Evolutionary conservation across 2,329 filamentous ascomycete species (phyloP).

Genomic region (Beauveria brongniartii): DNA sequence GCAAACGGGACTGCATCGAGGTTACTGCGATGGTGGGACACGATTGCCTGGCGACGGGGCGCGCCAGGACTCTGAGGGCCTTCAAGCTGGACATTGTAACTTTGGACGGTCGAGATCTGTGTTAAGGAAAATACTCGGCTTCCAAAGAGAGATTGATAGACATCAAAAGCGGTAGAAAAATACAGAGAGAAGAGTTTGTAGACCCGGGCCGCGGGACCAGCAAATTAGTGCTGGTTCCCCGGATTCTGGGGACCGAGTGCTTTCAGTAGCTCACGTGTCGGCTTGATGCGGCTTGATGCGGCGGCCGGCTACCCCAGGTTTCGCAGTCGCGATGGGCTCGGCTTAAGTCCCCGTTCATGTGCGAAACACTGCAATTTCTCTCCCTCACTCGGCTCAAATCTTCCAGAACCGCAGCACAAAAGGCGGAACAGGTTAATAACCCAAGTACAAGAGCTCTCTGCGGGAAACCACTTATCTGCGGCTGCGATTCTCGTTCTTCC

Average conservation of each 20-base stretch:
- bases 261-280: constrained; percentile 14
- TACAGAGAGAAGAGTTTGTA: not conserved
- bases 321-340: constrained; percentile 6
- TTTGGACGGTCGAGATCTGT: not conserved
- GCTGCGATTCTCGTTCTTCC: not conserved
- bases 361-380: not conserved
- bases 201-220: not conserved
- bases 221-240: constrained; percentile 3
- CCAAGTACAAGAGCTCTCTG: not conserved
- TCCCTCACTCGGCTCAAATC: constrained; percentile 1
- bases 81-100: constrained; percentile 14
- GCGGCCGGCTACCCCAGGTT: constrained; percentile 17
- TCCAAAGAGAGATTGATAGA: constrained; percentile 6
- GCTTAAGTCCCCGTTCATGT: constrained; percentile 12
- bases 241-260: constrained; percentile 1
- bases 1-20: constrained; percentile 29
- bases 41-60: constrained; percentile 18
- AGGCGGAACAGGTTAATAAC: not conserved
- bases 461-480: not conserved
- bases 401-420: not conserved
- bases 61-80: constrained; percentile 23
- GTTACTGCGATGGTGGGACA: constrained; percentile 24
- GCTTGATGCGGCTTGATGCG: constrained; percentile 39
- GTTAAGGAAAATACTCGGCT: not conserved
- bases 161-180: not conserved